Evolutionary conservation across 495 filamentous ascomycete genomes (phyloP).

Genomic region (Aspergillus panamensis): DNA sequence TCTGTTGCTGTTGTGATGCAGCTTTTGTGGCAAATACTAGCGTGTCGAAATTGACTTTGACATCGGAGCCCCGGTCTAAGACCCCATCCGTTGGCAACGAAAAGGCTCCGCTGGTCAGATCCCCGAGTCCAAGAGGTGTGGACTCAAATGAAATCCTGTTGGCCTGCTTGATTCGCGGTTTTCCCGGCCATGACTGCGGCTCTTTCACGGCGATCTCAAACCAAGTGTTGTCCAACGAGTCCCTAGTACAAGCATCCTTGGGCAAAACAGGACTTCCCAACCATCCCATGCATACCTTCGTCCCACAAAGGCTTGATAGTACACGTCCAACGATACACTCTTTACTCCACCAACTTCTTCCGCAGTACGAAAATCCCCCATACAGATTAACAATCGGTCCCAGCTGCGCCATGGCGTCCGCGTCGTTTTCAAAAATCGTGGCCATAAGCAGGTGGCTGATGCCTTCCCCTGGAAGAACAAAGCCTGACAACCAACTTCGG

Average conservation of each 20-base stretch:
- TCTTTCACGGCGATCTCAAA: conserved; percentile 52
- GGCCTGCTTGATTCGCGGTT: conserved; percentile 40
- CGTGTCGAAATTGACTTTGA: conserved; percentile 19
- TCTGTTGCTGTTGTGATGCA: conserved; percentile 18
- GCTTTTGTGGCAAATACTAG: conserved; percentile 26
- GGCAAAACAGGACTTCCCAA: conserved; percentile 58
- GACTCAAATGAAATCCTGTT: conserved; percentile 32
- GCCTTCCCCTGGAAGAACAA: conserved; percentile 72
- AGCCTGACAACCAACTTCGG: conserved; percentile 71
- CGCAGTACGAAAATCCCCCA: conserved; percentile 70
- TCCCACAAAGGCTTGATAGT: conserved; percentile 59
- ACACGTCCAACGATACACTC: conserved; percentile 73
- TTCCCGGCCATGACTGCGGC: conserved; percentile 19
- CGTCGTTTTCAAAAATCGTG: conserved; percentile 72
- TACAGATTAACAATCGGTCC: conserved; percentile 69
- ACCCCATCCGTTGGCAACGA: conserved; percentile 31
- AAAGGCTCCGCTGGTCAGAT: conserved; percentile 47
- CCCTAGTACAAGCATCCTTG: conserved; percentile 21
- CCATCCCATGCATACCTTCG: conserved; percentile 78
- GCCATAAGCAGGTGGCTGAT: conserved; percentile 75
- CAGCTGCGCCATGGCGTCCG: conserved; percentile 57
- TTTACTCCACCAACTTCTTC: conserved; percentile 80
- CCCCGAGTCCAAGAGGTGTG: conserved; percentile 38
- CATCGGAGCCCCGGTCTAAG: conserved; percentile 8
- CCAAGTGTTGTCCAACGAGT: conserved; percentile 58